Conservation (phyloP, 1,139 yeast species). For the Protomyces inouyei region DNA sequence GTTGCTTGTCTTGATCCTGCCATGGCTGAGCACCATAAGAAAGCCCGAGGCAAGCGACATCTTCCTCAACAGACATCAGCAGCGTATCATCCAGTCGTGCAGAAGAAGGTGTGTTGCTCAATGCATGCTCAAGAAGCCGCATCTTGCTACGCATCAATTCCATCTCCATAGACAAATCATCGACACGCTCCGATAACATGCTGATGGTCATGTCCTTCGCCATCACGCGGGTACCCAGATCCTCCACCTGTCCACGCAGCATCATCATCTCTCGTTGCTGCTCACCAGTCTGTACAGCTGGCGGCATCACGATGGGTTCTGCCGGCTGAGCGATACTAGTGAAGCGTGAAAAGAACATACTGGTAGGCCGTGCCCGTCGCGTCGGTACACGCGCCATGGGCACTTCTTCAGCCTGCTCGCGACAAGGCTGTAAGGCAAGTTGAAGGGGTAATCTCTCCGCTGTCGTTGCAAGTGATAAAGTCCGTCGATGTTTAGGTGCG, state of each 20-base stretch:
- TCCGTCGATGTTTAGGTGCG: background rate
- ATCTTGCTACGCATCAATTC: constrained; percentile 9
- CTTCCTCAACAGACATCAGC: background rate
- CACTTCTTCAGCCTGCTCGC: background rate
- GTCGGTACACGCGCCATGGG: background rate
- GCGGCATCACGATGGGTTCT: background rate
- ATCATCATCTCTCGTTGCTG: background rate
- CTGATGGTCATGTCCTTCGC: constrained; percentile 20
- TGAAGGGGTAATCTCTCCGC: background rate
- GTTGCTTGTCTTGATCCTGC: background rate
- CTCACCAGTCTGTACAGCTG: background rate
- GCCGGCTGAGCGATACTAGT: constrained; percentile 1
- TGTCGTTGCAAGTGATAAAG: background rate
- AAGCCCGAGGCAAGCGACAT: background rate
- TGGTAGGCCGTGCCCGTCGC: background rate
- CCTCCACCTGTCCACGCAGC: constrained; percentile 3
- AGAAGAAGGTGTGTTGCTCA: background rate
- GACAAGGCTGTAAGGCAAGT: background rate
- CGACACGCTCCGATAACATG: constrained; percentile 16
- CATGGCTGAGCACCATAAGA: background rate
- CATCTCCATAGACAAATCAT: constrained; percentile 13
- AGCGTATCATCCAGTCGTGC: background rate
- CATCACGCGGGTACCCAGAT: constrained; percentile 4
- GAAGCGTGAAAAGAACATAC: background rate
- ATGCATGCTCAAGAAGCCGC: constrained; percentile 8